phyloP scores from a whole-genome alignment of 176 grass and related monocot genomes.

The Chrysopogon serrulatus region DNA sequence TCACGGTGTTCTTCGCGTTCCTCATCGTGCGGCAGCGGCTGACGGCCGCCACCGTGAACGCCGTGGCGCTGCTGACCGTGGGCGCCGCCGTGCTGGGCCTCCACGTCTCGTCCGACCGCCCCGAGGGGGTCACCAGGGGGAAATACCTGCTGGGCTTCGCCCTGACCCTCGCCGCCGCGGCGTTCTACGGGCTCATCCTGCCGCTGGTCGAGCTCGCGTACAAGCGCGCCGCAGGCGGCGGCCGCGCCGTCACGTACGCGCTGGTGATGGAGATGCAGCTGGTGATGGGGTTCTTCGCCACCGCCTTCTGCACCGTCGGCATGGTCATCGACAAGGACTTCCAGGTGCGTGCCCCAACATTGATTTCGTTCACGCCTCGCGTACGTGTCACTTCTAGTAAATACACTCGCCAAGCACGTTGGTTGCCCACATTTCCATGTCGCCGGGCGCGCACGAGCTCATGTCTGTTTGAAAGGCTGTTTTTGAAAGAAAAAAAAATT shows the following conservation, averaged over 20 bases:
- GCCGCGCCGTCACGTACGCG: constrained; percentile 52
- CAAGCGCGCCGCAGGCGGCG: constrained; percentile 36
- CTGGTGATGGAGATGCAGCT: constrained; percentile 84
- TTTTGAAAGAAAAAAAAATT: too few species aligned
- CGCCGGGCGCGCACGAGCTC: too few species aligned
- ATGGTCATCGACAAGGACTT: constrained; percentile 56
- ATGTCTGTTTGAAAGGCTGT: too few species aligned
- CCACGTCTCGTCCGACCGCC: constrained; percentile 26
- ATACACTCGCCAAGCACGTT: neutral
- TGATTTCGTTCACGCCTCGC: neutral
- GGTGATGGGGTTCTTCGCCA: constrained; percentile 65
- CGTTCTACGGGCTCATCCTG: constrained; percentile 59
- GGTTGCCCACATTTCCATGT: too few species aligned
- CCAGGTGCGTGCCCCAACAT: constrained; percentile 40
- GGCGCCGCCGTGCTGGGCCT: constrained; percentile 58
- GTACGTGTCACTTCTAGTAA: neutral
- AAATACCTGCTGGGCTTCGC: constrained; percentile 60
- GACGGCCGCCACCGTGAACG: constrained; percentile 48
- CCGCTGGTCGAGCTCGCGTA: constrained; percentile 56
- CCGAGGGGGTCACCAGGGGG: constrained; percentile 3
- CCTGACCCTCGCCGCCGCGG: constrained; percentile 47
- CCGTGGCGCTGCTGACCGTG: constrained; percentile 51
- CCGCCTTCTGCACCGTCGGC: constrained; percentile 45
- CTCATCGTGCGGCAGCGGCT: constrained; percentile 63
- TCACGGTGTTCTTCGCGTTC: constrained; percentile 73